Evolutionary conservation across 2,329 filamentous ascomycete genomes (phyloP).

Genomic region (Ascocoryne sarcoides): DNA sequence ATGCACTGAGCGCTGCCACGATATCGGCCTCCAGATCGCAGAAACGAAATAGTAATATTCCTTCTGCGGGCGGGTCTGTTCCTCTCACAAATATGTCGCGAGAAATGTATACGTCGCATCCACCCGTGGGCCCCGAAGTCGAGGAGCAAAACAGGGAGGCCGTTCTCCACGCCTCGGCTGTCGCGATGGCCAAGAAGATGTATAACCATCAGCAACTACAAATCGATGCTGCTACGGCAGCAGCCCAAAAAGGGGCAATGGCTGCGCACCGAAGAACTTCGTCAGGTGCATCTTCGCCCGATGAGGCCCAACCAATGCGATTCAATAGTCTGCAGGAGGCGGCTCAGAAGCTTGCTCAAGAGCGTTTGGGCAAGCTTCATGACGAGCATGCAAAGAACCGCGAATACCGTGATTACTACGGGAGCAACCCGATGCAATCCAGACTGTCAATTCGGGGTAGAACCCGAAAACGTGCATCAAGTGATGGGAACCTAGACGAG

Average conservation of each 20-base stretch:
- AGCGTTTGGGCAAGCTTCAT: slow-evolving; percentile 72
- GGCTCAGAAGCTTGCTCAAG: slow-evolving; percentile 77
- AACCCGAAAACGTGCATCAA: slow-evolving; percentile 55
- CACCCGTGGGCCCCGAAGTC: slow-evolving; percentile 60
- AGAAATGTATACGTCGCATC: slow-evolving; percentile 70
- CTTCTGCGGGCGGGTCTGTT: slow-evolving; percentile 51
- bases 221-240: slow-evolving; percentile 27
- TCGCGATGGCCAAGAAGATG: slow-evolving; percentile 86
- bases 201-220: slow-evolving; percentile 60
- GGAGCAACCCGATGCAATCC: slow-evolving; percentile 40
- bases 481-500: slow-evolving; percentile 47
- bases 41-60: slow-evolving; percentile 7
- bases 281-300: slow-evolving; percentile 27
- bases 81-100: slow-evolving; percentile 59
- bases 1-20: slow-evolving; percentile 64
- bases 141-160: slow-evolving; percentile 68
- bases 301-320: slow-evolving; percentile 39
- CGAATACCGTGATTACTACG: slow-evolving; percentile 71
- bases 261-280: slow-evolving; percentile 25
- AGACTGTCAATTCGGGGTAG: slow-evolving; percentile 46
- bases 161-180: slow-evolving; percentile 68
- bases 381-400: slow-evolving; percentile 55
- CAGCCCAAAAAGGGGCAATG: slow-evolving; percentile 23
- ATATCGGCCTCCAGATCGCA: slow-evolving; percentile 38
- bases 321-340: slow-evolving; percentile 69